Base-by-base conservation (phyloP, 1,284 basidiomycete species). In the Puccinia novopanici region DNA sequence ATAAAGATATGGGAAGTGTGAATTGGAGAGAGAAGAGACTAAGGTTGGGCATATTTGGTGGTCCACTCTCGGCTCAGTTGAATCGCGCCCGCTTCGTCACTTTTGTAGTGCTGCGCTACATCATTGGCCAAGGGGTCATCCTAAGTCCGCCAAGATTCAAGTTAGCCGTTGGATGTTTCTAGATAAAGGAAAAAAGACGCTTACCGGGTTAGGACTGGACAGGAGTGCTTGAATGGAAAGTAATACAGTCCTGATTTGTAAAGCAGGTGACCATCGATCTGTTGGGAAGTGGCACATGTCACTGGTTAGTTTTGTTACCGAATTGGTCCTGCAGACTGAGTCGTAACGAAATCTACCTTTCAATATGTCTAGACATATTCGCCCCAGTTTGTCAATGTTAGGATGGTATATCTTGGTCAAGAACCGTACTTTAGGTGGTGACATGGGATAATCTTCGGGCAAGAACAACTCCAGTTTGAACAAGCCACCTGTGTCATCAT, bases 371-470 rank as follows among this genome's bases (percentile, higher is more conserved):
- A 99, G 88, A 87, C 97, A 99, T 87, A 99, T 99, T 34, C 96
- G 90, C 40, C 96, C 96, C 59, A 99, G 92, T 87, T 98, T 98
- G 87, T 98, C 95, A 87, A 99, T 99, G 87, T 99, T 99, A 52
- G 97, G 97, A 87, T 99, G 97, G 88, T 99, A 99, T 88, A 99
- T 97, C 91, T 97, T 97, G 82, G 96, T 98, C 83, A 98, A 88
- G 89, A 99, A 99, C 82, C 97, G 90, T 81, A 99, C 97, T 88
- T 98, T 99, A 45, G 97, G 97, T 0, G 97, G 95, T 75, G 92
- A 93, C 96, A 99, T 98, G 0, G 96, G 96, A 87, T 99, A 99
- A 86, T 98, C 96, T 86, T 98, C 96, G 0, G 97, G 95, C 63
- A 99, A 88, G 88, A 98, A 99, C 67, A 99, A 89, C 87, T 99